Evolutionary conservation across 805 yeast genomes (phyloP), one percentile per base, ranked within the genome.

Genomic region (Metschnikowia shivogae): DNA sequence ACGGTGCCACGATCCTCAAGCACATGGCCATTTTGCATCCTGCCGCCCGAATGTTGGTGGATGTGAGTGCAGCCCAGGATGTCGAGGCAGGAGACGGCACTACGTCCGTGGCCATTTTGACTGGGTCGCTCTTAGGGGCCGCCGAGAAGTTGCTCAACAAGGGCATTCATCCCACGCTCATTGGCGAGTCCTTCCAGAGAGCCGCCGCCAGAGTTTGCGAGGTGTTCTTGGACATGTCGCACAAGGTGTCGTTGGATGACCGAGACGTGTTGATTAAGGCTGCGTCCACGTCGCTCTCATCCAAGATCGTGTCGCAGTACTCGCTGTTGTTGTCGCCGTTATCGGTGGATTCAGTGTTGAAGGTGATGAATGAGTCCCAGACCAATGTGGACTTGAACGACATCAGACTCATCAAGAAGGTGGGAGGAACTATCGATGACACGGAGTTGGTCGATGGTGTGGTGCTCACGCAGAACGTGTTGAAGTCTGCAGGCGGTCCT

Each of bases 81-180:
- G 86, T 90, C 32, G 99, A 90, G 67, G 99, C 98, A n/a, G 99
- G 99, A 45, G 99, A 93, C 64, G 99, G 99, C 53, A 93, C 99
- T 29, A 93, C 99, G 0, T 84, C 97, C 2, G 99, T 93, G 28
- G 99, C 95, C 26, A 92, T 93, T 44, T 74, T 93, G 50, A 88
- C 97, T 5, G 99, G 99, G 31, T 92, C 97, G 5, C 69, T 93
- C 39, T 73, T 93, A 44, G 96, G 92, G 27, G 99, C 99, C 13
- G 96, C 98, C 44, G 99, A 93, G 58, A 84, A 84, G 63, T 74
- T 93, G 48, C 77, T 93, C 58, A 82, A 80, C 55, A 88, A 86
- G 64, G 98, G 93, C 13, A 89, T 93, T 57, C 99, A 93, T 67
- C 99, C 99, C 46, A 87, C 96, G 4, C 78, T 89, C 44, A 89